Conservation (phyloP, 176 grass and related monocot species). For the Ensete ventricosum region DNA sequence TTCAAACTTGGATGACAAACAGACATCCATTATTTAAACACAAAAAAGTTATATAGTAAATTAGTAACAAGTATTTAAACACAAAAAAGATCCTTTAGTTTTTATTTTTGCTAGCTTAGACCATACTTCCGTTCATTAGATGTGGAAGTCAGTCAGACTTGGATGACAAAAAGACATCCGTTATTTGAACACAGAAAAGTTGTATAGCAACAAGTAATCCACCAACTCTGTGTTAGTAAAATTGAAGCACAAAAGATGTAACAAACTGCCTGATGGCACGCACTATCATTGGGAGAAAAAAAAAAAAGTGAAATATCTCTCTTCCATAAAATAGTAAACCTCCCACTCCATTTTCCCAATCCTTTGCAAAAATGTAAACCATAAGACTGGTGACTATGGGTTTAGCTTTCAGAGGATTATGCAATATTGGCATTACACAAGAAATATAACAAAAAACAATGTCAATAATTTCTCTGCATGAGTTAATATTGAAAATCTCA, state of each 20-base stretch:
- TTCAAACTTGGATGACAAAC: neutral
- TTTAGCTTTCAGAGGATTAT: no score
- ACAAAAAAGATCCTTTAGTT: no score
- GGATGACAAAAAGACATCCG: neutral
- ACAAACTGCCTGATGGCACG: neutral
- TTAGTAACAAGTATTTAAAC: neutral
- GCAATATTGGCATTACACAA: no score
- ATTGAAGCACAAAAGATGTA: neutral
- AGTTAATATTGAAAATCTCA: neutral
- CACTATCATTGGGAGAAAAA: no score
- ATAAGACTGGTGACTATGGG: no score
- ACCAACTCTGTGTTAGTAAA: neutral
- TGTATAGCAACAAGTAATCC: neutral
- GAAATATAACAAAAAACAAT: neutral
- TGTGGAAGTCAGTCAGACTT: neutral
- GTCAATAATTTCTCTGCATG: neutral
- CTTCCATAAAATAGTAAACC: no score
- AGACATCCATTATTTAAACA: neutral
- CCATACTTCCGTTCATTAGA: neutral
- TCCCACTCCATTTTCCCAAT: no score
- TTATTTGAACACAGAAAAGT: neutral
- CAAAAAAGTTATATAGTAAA: neutral
- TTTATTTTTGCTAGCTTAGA: neutral
- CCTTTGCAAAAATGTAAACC: no score
- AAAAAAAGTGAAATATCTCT: no score